Percentiles rank a stretch among this genome's conserved stretches.
Conservation (phyloP, 495 filamentous ascomycete species). For the Talaromyces stipitatus region DNA sequence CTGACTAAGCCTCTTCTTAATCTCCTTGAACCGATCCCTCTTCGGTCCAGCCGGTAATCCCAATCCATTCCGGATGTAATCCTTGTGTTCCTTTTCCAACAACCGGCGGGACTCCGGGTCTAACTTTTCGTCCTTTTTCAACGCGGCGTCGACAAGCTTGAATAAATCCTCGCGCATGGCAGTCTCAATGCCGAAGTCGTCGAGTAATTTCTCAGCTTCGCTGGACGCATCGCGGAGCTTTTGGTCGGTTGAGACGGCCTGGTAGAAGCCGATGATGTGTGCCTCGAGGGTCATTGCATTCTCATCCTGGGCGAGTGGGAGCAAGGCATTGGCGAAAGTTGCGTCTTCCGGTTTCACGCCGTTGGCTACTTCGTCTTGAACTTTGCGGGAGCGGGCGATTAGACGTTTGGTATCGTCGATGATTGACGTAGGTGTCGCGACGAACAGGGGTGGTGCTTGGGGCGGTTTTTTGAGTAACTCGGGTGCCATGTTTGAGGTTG, state of each 20-base stretch:
- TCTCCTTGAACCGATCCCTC: conserved; percentile 62
- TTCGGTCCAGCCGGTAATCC: conserved; percentile 52
- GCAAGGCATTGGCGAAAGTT: conserved; percentile 57
- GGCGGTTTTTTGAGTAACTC: conserved; percentile 60
- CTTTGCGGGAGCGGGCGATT: conserved; percentile 55
- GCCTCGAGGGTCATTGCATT: conserved; percentile 51
- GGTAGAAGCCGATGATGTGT: conserved; percentile 68
- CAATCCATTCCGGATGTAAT: conserved; percentile 56
- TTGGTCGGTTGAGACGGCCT: conserved; percentile 64
- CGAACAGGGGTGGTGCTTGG: conserved; percentile 80
- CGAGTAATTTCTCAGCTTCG: conserved; percentile 58
- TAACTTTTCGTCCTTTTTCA: conserved; percentile 51
- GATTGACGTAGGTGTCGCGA: conserved; percentile 68
- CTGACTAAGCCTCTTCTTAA: conserved; percentile 62
- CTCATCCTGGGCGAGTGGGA: conserved; percentile 61
- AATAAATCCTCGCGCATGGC: conserved; percentile 64
- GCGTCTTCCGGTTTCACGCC: conserved; percentile 57
- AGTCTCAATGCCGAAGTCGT: conserved; percentile 59
- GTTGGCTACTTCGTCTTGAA: conserved; percentile 69
- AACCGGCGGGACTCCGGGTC: conserved; percentile 56
- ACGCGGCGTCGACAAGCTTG: conserved; percentile 51
- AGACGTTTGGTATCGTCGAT: conserved; percentile 68
- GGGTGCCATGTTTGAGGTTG: conserved; percentile 60
- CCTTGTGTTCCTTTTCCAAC: conserved; percentile 62
- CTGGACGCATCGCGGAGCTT: conserved; percentile 64